Evolutionary conservation across 371 early-diverging fungal genomes (phyloP).

Genomic region (Mucor mucedo): DNA sequence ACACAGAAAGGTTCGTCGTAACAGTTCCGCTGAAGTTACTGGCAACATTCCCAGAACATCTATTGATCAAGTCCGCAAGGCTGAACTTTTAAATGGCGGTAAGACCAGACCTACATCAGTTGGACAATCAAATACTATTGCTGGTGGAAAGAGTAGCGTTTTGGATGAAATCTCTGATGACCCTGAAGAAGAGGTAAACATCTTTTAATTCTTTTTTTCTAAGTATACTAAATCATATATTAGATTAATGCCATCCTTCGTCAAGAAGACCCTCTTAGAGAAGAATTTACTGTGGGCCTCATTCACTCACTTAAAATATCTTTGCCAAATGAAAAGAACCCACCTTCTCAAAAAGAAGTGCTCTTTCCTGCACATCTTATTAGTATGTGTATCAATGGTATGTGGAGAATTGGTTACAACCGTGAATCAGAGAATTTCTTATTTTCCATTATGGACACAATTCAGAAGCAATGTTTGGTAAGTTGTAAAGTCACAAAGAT

Average conservation of each 20-base stretch:
- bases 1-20: constrained; percentile 34
- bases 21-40: constrained; percentile 36
- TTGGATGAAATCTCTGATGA: constrained; percentile 30
- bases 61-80: constrained; percentile 36
- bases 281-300: constrained; percentile 88
- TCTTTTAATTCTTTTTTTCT: neutral
- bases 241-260: constrained; percentile 60
- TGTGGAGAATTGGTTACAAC: constrained; percentile 83
- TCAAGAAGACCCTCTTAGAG: constrained; percentile 79
- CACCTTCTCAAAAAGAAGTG: constrained; percentile 83
- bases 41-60: constrained; percentile 32
- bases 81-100: constrained; percentile 21
- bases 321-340: constrained; percentile 80
- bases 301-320: constrained; percentile 89
- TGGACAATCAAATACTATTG: constrained; percentile 39
- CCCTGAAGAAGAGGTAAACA: constrained; percentile 43
- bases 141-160: constrained; percentile 25
- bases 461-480: constrained; percentile 78
- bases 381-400: constrained; percentile 79
- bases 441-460: constrained; percentile 84
- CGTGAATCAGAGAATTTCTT: constrained; percentile 82
- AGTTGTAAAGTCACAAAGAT: constrained; percentile 3
- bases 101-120: constrained; percentile 54
- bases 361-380: constrained; percentile 94
- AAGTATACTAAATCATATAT: constrained; percentile 3